Conservation (phyloP, 208 protist genomes). For the Leptomonas pyrrhocoris region DNA sequence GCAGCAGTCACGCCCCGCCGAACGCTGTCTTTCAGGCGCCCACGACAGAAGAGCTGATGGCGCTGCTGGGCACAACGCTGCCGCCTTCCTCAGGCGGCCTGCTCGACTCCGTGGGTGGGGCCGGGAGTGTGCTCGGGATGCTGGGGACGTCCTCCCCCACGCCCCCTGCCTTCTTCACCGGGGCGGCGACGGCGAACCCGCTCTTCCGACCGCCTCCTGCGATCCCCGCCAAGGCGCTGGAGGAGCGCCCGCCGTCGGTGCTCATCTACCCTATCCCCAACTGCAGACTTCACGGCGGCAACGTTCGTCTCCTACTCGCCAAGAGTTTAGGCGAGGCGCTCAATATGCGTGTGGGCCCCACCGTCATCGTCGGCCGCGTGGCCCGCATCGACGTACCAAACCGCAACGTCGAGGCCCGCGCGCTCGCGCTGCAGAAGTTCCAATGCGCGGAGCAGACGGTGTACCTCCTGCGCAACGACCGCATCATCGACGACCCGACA, state of each 20-base stretch:
- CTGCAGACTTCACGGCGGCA: conserved; percentile 39
- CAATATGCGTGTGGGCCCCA: conserved; percentile 83
- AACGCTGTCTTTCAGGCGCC: conserved; percentile 24
- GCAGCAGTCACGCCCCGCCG: neutral
- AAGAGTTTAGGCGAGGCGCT: conserved; percentile 84
- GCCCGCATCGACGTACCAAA: conserved; percentile 85
- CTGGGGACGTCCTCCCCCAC: neutral
- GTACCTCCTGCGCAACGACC: conserved; percentile 89
- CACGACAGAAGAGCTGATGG: conserved; percentile 64
- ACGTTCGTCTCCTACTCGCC: conserved; percentile 76
- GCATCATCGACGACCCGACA: conserved; percentile 79
- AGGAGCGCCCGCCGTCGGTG: conserved; percentile 74
- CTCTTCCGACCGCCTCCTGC: conserved; percentile 63
- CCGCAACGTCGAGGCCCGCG: conserved; percentile 81
- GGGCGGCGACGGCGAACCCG: neutral
- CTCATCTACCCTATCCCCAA: conserved; percentile 84
- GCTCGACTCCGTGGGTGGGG: neutral
- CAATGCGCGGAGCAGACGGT: conserved; percentile 67
- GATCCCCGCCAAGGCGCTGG: conserved; percentile 69
- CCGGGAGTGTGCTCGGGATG: conserved; percentile 8
- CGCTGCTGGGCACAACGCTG: conserved; percentile 46
- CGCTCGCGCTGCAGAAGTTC: conserved; percentile 79
- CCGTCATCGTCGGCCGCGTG: conserved; percentile 77
- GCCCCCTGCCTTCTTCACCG: neutral
- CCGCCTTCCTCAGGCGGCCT: neutral